Conservation (phyloP, 495 filamentous ascomycete species). For the Neurospora hispaniola region DNA sequence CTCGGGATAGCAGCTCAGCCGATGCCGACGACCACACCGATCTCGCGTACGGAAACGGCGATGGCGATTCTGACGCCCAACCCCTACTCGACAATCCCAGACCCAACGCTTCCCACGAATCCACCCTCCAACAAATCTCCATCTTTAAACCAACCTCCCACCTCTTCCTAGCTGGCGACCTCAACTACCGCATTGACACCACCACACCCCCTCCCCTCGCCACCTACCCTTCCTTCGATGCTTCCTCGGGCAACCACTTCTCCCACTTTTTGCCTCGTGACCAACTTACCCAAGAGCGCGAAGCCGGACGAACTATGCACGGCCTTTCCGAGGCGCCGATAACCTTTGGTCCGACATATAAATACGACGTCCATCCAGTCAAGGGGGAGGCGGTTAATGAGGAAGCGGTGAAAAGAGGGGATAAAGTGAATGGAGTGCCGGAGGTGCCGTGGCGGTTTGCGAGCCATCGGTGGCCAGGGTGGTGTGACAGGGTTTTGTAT, state of each 20-base stretch:
- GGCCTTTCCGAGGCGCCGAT: conserved; percentile 65
- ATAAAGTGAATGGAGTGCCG: conserved; percentile 9
- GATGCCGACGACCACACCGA: conserved; percentile 18
- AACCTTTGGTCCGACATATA: conserved; percentile 86
- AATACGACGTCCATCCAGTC: conserved; percentile 38
- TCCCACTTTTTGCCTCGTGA: conserved; percentile 55
- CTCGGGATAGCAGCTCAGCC: conserved; percentile 12
- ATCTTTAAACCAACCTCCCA: conserved; percentile 69
- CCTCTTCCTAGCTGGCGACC: conserved; percentile 78
- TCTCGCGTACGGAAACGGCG: background rate
- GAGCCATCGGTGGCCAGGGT: conserved; percentile 74
- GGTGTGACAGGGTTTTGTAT: conserved; percentile 88
- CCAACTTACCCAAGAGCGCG: conserved; percentile 63
- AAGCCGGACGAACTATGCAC: conserved; percentile 56
- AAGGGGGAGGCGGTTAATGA: conserved; percentile 5
- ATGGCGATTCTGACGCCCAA: background rate
- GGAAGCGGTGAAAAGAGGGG: conserved; percentile 6
- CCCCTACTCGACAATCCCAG: background rate
- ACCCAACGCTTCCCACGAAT: conserved; percentile 1
- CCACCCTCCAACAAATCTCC: conserved; percentile 27
- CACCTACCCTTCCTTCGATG: conserved; percentile 51
- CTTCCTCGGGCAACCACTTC: conserved; percentile 35
- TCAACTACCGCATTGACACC: conserved; percentile 82
- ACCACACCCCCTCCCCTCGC: conserved; percentile 42
- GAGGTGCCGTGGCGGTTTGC: conserved; percentile 63